Conservation (phyloP, 202 grass and related monocot species). For the Carex arenaria region DNA sequence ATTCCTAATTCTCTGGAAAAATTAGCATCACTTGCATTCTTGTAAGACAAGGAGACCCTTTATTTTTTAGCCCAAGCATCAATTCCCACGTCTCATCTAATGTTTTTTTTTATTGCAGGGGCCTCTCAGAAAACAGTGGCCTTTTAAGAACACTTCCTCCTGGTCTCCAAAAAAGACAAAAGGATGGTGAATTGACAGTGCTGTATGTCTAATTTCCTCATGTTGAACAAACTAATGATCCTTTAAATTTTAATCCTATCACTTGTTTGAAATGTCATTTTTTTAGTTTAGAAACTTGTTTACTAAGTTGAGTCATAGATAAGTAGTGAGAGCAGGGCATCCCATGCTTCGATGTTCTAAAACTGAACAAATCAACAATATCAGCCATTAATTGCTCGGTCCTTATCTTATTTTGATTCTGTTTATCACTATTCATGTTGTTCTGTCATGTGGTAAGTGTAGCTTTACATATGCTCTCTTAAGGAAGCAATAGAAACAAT, state of each 20-base stretch:
- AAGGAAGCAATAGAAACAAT: neutral
- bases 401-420: neutral
- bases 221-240: neutral
- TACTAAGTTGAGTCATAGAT: neutral
- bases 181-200: conserved; percentile 7
- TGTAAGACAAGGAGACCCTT: conserved; percentile 28
- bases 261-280: neutral
- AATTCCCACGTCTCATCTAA: neutral
- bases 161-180: conserved; percentile 23
- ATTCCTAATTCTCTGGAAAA: conserved; percentile 37
- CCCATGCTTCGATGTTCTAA: neutral
- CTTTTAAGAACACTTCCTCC: conserved; percentile 33
- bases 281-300: neutral
- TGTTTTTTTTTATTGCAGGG: conserved; percentile 6
- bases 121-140: conserved; percentile 28
- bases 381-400: neutral
- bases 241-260: neutral
- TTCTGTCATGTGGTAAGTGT: neutral
- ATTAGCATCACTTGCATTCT: conserved; percentile 25
- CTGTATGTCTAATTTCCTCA: conserved; percentile 1
- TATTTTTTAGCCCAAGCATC: neutral
- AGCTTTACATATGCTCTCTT: neutral
- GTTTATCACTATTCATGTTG: neutral
- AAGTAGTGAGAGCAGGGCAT: neutral
- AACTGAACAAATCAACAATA: neutral